Evolutionary conservation across 2,329 filamentous ascomycete species (phyloP), one percentile per base, ranked within the genome.

Genomic region (Hansfordia pulvinata): DNA sequence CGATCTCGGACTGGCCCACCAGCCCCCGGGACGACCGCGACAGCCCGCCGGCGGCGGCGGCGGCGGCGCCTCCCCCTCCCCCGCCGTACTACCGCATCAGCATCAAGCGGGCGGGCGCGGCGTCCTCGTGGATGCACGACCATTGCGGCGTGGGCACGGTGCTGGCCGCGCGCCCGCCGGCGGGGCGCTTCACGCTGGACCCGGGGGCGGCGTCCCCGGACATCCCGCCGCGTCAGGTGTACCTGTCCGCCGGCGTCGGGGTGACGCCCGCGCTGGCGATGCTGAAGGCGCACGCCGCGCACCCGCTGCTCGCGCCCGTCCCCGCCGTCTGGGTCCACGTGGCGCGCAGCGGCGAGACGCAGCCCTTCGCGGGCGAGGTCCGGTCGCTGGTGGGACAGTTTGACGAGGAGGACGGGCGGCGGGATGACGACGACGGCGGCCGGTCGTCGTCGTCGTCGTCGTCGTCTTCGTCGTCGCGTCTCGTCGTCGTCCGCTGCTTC

Each of bases 261-360:
- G 34, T 44, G 17, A 44, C 39, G 8, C 39, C 41, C 10, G 28
- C 41, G 20, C 32, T 41, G 8, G 31, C 39, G 20, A 42, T 42
- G 41, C 34, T 40, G 32, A 37, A 39, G 25, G 36, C 34, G 7
- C 39, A 43, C 25, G 34, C 32, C n/a, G 19, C 13, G 8, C 39
- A 42, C 25, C 29, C 35, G 8, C 37, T 34, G 13, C 26, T 35
- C 27, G 19, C 23, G 9, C 11, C n/a, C 2, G 21, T 27, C 10
- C 35, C 37, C 3, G 35, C 35, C 4, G 17, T 41, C 13, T 41
- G 38, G 39, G 34, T 42, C 19, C 37, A 43, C 21, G 39, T 41
- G 2, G 27, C 30, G 12, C 26, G 18, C 19, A 23, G 36, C 20
- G 30, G 35, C 6, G 26, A 14, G 3, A 20, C 24, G 3, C 26